Conservation (phyloP, 306 rosid genomes). For the Vigna mungo region DNA sequence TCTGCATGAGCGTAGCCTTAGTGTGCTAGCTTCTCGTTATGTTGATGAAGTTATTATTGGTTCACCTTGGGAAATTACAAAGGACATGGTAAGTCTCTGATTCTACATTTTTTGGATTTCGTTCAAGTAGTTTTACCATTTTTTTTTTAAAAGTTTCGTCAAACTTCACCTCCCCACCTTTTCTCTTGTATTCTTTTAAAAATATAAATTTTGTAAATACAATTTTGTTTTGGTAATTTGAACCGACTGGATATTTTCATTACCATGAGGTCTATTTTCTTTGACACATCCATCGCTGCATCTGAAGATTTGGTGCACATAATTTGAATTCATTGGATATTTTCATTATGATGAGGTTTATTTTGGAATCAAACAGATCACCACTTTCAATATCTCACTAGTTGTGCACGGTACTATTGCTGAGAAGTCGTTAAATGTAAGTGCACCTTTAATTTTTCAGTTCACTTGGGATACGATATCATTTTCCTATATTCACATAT, state of each 20-base stretch:
- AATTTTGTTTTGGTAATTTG: conserved; percentile 11
- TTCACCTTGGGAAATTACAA: conserved; percentile 92
- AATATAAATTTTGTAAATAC: neutral
- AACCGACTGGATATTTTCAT: conserved; percentile 37
- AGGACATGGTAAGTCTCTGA: conserved; percentile 77
- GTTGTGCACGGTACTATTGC: conserved; percentile 91
- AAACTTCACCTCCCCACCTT: neutral
- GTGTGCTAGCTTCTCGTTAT: conserved; percentile 87
- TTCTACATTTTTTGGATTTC: conserved; percentile 28
- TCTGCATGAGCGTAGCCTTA: conserved; percentile 96
- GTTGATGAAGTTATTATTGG: conserved; percentile 99
- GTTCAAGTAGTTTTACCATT: conserved; percentile 5
- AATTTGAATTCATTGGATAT: conserved; percentile 15
- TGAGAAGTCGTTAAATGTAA: conserved; percentile 68
- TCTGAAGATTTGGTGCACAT: neutral
- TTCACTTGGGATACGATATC: conserved; percentile 24
- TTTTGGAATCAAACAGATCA: conserved; percentile 66
- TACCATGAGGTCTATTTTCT: conserved; percentile 11
- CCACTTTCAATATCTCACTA: conserved; percentile 87
- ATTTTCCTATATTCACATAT: conserved; percentile 13
- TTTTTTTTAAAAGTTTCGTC: conserved; percentile 24
- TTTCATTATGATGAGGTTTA: conserved; percentile 36
- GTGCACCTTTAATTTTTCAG: conserved; percentile 35
- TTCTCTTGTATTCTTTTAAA: conserved; percentile 23
- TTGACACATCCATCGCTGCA: neutral